A percentile compares a stretch with the other conserved stretches of the same genome.
phyloP scores from a whole-genome alignment of 2,329 filamentous ascomycete species.

The Cladophialophora yegresii region DNA sequence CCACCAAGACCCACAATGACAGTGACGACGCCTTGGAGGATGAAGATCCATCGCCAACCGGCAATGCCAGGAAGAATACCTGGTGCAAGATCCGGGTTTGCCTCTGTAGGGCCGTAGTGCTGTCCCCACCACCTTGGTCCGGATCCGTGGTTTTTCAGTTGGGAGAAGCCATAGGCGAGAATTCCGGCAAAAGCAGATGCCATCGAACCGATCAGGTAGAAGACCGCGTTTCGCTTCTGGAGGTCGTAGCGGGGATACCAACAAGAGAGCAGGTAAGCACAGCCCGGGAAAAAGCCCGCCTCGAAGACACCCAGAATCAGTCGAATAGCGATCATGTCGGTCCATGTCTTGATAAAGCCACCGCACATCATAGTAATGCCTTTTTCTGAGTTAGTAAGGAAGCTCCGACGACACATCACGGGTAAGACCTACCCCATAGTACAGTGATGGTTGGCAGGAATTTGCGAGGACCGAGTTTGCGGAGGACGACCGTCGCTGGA shows the following conservation, averaged over 20 bases:
- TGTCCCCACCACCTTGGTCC: conserved; percentile 34
- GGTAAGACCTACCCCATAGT: conserved; percentile 2
- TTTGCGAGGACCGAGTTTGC: conserved; percentile 58
- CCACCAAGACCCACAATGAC: conserved; percentile 46
- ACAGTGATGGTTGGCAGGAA: conserved; percentile 12
- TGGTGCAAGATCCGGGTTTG: conserved; percentile 37
- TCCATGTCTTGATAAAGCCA: conserved; percentile 17
- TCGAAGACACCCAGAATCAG: conserved; percentile 17
- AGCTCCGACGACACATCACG: neutral
- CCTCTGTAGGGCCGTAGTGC: conserved; percentile 33
- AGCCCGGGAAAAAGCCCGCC: conserved; percentile 46
- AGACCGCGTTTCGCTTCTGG: conserved; percentile 47
- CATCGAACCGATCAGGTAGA: conserved; percentile 54
- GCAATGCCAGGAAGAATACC: conserved; percentile 28
- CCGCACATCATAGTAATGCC: conserved; percentile 46
- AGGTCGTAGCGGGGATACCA: conserved; percentile 61
- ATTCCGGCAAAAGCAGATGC: conserved; percentile 45
- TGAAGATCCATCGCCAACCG: conserved; percentile 26
- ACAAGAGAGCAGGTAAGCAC: conserved; percentile 70
- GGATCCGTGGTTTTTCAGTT: conserved; percentile 40
- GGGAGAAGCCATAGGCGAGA: conserved; percentile 45
- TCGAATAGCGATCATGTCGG: conserved; percentile 8
- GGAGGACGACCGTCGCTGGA: conserved; percentile 68
- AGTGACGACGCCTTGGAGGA: conserved; percentile 40
- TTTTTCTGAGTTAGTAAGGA: conserved; percentile 38